Percentiles rank a stretch among this genome's conserved stretches.
These are phyloP conservation scores for Komagataella pastoris DNA, from an alignment of 805 yeast genomes.

Conservation along the genomic window DNA sequence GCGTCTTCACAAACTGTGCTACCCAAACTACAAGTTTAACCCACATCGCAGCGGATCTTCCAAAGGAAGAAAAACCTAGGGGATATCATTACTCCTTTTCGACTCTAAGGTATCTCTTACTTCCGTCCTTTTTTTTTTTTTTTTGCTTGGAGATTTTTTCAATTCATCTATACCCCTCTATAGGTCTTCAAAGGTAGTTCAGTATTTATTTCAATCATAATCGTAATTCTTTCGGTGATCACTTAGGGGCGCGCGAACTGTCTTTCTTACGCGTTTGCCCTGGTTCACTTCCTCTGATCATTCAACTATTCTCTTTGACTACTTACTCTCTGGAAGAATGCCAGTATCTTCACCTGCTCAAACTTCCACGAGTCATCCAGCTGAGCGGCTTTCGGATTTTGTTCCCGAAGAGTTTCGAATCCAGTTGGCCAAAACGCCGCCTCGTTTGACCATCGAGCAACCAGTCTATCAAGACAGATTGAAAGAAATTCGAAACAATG, in stretches of 20 bases:
- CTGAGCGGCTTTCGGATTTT: conserved; percentile 13
- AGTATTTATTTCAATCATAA: neutral
- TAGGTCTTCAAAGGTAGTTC: neutral
- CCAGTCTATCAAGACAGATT: conserved; percentile 18
- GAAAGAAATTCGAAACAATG: conserved; percentile 19
- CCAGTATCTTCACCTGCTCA: neutral
- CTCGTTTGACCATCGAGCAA: conserved; percentile 22
- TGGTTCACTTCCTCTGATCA: neutral
- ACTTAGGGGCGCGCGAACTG: neutral
- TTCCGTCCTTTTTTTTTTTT: too few species aligned
- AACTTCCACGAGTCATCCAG: conserved; percentile 14
- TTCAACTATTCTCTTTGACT: neutral
- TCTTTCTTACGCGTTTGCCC: neutral
- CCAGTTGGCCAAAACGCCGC: conserved; percentile 26
- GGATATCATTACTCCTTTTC: too few species aligned
- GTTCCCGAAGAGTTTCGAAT: conserved; percentile 20
- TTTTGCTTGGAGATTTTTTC: neutral
- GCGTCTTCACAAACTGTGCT: conserved; percentile 23
- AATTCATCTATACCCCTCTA: neutral
- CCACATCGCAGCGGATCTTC: conserved; percentile 18
- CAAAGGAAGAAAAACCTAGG: neutral
- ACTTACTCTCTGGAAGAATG: neutral
- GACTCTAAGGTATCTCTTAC: too few species aligned
- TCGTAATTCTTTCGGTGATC: neutral
- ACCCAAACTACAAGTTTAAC: conserved; percentile 29